Conservation (phyloP, 2,329 filamentous ascomycete genomes). For the Talaromyces sp. region DNA sequence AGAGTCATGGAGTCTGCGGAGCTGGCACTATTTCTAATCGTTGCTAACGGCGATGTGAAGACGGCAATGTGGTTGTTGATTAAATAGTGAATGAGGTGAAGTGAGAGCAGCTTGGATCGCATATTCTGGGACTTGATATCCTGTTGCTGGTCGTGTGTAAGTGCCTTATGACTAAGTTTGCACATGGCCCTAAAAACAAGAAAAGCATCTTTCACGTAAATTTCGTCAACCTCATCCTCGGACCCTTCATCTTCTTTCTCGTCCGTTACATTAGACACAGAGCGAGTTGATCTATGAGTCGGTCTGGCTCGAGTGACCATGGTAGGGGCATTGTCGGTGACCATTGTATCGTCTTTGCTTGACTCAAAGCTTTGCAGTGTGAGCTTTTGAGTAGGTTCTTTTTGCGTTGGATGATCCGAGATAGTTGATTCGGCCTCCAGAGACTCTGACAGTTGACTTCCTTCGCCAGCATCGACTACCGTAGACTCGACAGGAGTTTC, state of each 20-base stretch:
- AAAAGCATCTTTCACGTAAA: constrained; percentile 95
- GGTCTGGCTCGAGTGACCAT: constrained; percentile 60
- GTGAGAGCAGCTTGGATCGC: constrained; percentile 91
- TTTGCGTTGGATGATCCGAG: constrained; percentile 47
- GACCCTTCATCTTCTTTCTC: constrained; percentile 41
- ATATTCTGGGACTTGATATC: constrained; percentile 93
- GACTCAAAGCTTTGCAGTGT: constrained; percentile 68
- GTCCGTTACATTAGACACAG: constrained; percentile 34
- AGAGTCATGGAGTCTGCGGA: constrained; percentile 82
- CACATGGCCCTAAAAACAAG: constrained; percentile 96
- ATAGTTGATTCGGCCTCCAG: constrained; percentile 37
- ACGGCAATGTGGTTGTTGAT: constrained; percentile 90
- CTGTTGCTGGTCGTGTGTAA: constrained; percentile 85
- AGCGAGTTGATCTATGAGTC: constrained; percentile 46
- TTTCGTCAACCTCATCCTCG: constrained; percentile 79
- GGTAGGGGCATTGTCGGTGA: constrained; percentile 65
- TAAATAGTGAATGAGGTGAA: constrained; percentile 92
- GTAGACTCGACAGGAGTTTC: constrained; percentile 36
- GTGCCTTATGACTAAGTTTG: constrained; percentile 88
- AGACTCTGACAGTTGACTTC: constrained; percentile 46
- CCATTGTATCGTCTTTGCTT: constrained; percentile 63
- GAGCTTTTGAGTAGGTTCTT: constrained; percentile 57
- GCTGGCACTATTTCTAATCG: constrained; percentile 85
- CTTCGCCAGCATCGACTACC: constrained; percentile 38
- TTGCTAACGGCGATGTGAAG: constrained; percentile 87